A percentile compares a stretch with the other conserved stretches of the same genome.
Evolutionary conservation across 2,329 filamentous ascomycete genomes (phyloP).

Genomic region (Didymella keratinophila): DNA sequence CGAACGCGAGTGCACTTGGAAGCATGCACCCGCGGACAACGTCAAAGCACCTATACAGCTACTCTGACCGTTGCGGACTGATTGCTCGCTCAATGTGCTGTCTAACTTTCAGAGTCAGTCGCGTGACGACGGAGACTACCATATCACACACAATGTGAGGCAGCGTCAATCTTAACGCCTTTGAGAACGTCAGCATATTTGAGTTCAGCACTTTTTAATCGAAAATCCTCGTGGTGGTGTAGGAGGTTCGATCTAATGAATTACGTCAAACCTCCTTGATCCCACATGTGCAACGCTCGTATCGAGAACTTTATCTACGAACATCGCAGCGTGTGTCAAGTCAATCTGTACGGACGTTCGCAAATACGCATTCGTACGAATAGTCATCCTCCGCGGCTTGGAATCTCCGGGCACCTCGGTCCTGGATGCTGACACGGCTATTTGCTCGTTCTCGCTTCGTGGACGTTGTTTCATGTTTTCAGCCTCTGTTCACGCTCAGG

Average conservation of each 20-base stretch:
- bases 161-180: background rate
- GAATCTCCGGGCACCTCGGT: slow-evolving; percentile 22
- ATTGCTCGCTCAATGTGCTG: background rate
- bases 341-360: background rate
- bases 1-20: background rate
- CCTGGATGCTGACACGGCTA: slow-evolving; percentile 20
- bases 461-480: slow-evolving; percentile 33
- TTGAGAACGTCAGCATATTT: background rate
- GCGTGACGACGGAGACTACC: background rate
- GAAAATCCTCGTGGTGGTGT: background rate
- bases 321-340: background rate
- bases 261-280: slow-evolving; percentile 6
- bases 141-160: background rate
- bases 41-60: background rate
- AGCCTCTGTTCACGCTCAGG: slow-evolving; percentile 24
- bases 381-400: slow-evolving; percentile 16
- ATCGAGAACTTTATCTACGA: slow-evolving; percentile 8
- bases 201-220: background rate
- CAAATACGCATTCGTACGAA: background rate
- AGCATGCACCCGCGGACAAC: background rate
- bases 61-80: background rate
- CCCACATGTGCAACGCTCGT: slow-evolving; percentile 8
- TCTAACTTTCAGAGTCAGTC: background rate
- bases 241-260: background rate
- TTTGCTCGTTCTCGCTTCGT: slow-evolving; percentile 18